Evolutionary conservation across 345 rosid genomes (phyloP), one percentile per base, ranked within the genome.

Genomic region (Mallotus nudiflorus): DNA sequence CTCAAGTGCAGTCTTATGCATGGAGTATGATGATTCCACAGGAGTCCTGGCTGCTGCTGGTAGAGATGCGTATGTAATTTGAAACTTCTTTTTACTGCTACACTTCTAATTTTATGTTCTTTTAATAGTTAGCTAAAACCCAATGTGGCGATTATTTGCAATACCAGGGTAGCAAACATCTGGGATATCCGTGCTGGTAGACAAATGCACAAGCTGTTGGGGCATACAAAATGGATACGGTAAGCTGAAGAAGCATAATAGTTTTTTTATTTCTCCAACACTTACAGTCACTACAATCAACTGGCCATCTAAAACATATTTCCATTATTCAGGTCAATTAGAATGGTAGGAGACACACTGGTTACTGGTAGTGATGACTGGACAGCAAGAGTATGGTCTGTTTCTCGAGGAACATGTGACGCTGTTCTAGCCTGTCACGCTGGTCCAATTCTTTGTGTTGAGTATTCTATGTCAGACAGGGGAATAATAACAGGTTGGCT

Each of bases 361-460:
- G 76, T 96, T 69, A 96, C 98, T 45, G 99, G 98, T 59, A 89
- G 99, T 77, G 99, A 96, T 83, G 99, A 96, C 75, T 96, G 99
- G 99, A 96, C 99, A 1, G 99, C 99, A 60, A 86, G 99, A 84
- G 83, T 96, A 62, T 96, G 99, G 99, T 89, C 99, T 64, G 87
- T 95, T 75, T 85, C 97, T 64, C 85, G 85, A 76, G 99, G 99
- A 73, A 80, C 90, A 42, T 90, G 98, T 66, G 94, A 92, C 66
- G 89, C 93, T 42, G 96, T 96, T 71, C 86, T 96, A 50, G 98
- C 99, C 55, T 92, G 98, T 79, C 99, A 96, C 78, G 98, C 96
- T 66, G 97, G 99, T 59, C 96, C 99, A 6, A 82, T 92, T 69
- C 77, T 81, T 58, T 79, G 88, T 68, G 99, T 96, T 9, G 99